Conservation (phyloP, 805 yeast genomes). For the Metschnikowia matae region DNA sequence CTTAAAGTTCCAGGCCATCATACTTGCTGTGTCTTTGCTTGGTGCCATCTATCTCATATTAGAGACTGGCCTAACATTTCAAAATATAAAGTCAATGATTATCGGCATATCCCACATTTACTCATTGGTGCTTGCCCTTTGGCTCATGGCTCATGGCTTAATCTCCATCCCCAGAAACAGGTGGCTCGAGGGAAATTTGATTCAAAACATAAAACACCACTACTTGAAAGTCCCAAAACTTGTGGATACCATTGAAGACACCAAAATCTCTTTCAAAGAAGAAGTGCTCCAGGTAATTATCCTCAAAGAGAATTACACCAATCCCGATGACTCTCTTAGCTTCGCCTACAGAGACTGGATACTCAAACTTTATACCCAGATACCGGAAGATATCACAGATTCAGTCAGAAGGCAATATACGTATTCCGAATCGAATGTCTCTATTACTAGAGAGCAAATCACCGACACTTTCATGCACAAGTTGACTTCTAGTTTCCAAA, state of each 20-base stretch:
- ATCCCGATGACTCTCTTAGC: constrained; percentile 22
- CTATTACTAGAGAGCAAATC: constrained; percentile 30
- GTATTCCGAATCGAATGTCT: constrained; percentile 15
- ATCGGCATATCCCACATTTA: constrained; percentile 77
- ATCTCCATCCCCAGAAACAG: constrained; percentile 57
- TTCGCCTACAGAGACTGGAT: constrained; percentile 60
- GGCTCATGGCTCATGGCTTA: constrained; percentile 84
- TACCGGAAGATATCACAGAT: constrained; percentile 38
- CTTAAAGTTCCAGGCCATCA: constrained; percentile 55
- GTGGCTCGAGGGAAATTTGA: constrained; percentile 35
- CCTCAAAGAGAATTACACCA: constrained; percentile 43
- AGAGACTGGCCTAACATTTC: constrained; percentile 49
- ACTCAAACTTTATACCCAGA: constrained; percentile 45
- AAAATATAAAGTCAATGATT: constrained; percentile 58
- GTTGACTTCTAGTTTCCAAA: constrained; percentile 49
- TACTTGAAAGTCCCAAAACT: constrained; percentile 55
- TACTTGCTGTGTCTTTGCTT: constrained; percentile 48
- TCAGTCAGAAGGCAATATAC: constrained; percentile 29
- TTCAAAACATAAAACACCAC: constrained; percentile 27
- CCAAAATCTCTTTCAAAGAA: constrained; percentile 59
- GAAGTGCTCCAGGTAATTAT: constrained; percentile 55
- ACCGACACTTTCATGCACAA: constrained; percentile 44
- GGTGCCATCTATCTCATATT: constrained; percentile 59
- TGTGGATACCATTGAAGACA: constrained; percentile 60
- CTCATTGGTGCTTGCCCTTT: constrained; percentile 66